Base-by-base conservation (phyloP, 2,329 filamentous ascomycete species). In the Fusarium fujikuroi region DNA sequence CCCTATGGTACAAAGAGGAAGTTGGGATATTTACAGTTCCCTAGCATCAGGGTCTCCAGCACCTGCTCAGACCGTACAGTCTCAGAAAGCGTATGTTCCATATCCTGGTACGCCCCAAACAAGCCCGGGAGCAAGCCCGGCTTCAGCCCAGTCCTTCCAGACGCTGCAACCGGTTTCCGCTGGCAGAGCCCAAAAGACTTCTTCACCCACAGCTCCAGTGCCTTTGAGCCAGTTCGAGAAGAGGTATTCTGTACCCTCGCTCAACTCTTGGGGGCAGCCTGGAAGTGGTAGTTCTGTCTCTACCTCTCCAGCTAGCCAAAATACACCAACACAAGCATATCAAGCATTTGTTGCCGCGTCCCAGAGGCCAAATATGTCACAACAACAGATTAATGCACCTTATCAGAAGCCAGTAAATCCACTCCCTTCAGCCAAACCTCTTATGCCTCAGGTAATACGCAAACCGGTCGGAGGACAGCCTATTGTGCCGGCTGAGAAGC, bases 11-110 rank as follows among this genome's bases (percentile, higher is more conserved):
- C 43, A 66, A 10, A 52, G 52, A 60, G n/a, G 42, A 12, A 66
- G 64, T 28, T 66, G 61, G 61, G 46, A 52, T 39, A 47, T 66
- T 7, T 67, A 66, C 23, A 67, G 23, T 9, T 50, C 44, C 3
- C 28, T 67, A 9, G 43, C 46, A 9, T 39, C 44, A 11, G 23
- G 16, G 8, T 30, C 60, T 21, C n/a, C 42, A 4, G 28, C 1
- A 9, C 18, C 60, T 18, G 1, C 21, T 12, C 60, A 61, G 34
- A 2, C 39, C 4, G 18, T 15, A 7, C 18, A 28, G 25, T 16
- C 46, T 19, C 61, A 53, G 23, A 66, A 30, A 6, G 7, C 34
- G 15, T 60, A 70, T 18, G 11, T 25, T 7, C 50, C 66, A 25
- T 70, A 57, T 28, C 34, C 67, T 2, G 23, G 66, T n/a, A 15